Conservation (phyloP, 768 basidiomycete genomes). For the Rhodotorula diobovata region DNA sequence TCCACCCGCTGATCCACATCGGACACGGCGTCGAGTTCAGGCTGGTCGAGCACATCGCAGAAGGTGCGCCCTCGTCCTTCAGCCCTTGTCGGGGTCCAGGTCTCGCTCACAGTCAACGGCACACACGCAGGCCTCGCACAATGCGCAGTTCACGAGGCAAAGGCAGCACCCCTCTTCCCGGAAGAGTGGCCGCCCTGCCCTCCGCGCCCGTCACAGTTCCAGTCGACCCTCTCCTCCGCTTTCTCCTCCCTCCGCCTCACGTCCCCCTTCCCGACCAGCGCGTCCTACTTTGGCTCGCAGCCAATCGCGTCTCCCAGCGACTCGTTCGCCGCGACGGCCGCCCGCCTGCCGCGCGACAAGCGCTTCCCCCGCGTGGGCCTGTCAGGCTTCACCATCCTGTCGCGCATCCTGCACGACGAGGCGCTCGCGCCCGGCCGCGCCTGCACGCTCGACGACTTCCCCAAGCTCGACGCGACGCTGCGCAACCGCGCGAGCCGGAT, state of each 20-base stretch:
- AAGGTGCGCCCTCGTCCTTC: constrained; percentile 13
- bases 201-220: constrained; percentile 8
- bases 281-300: constrained; percentile 9
- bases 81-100: background rate
- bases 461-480: constrained; percentile 36
- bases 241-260: constrained; percentile 27
- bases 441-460: constrained; percentile 21
- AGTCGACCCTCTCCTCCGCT: constrained; percentile 27
- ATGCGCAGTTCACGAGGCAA: constrained; percentile 33
- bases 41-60: constrained; percentile 39
- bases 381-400: constrained; percentile 41
- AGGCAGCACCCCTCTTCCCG: constrained; percentile 29
- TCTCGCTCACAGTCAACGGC: background rate
- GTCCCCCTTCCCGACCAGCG: background rate
- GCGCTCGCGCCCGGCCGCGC: constrained; percentile 40
- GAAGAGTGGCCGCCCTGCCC: constrained; percentile 34
- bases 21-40: constrained; percentile 43
- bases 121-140: constrained; percentile 39
- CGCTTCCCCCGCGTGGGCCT: constrained; percentile 37
- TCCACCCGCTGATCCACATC: constrained; percentile 43
- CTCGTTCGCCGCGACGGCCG: constrained; percentile 23
- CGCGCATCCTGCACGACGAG: constrained; percentile 39
- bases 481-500: constrained; percentile 17
- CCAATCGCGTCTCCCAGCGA: constrained; percentile 13
- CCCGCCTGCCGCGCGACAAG: constrained; percentile 17